These are phyloP conservation scores for Arthrobotrys megalospora DNA, from an alignment of 2,329 filamentous ascomycete genomes.

Conservation along the genomic window DNA sequence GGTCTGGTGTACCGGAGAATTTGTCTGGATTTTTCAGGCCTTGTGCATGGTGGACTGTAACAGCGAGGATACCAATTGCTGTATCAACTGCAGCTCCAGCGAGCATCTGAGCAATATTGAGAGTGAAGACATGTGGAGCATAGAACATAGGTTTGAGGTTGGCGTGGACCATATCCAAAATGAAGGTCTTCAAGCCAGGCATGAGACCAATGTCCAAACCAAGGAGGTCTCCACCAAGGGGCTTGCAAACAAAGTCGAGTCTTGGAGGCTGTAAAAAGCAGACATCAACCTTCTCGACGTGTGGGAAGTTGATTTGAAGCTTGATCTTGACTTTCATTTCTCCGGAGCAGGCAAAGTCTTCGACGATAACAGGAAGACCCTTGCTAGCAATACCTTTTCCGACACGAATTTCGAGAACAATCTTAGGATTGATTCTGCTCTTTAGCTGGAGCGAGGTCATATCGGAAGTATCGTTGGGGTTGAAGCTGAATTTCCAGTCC, in stretches of 20 bases:
- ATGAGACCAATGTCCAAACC: slow-evolving; percentile 99
- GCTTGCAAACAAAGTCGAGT: slow-evolving; percentile 98
- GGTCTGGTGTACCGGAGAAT: slow-evolving; percentile 91
- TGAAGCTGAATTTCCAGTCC: slow-evolving; percentile 99
- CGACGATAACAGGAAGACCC: slow-evolving; percentile 95
- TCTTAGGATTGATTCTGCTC: slow-evolving; percentile 96
- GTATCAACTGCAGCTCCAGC: slow-evolving; percentile 94
- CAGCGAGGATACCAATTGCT: slow-evolving; percentile 91
- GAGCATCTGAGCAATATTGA: slow-evolving; percentile 98
- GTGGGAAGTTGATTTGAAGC: slow-evolving; percentile 94
- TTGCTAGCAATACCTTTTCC: slow-evolving; percentile 98
- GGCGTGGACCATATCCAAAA: slow-evolving; percentile 94
- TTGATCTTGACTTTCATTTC: slow-evolving; percentile 98
- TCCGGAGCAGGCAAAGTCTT: slow-evolving; percentile 96
- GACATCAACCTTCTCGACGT: slow-evolving; percentile 94
- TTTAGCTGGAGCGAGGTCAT: slow-evolving; percentile 90
- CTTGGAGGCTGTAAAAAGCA: slow-evolving; percentile 90
- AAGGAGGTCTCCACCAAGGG: slow-evolving; percentile 92
- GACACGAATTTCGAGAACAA: slow-evolving; percentile 93
- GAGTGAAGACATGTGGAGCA: slow-evolving; percentile 95
- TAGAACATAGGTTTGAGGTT: slow-evolving; percentile 99
- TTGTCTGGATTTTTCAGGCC: slow-evolving; percentile 96
- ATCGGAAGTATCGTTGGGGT: slow-evolving; percentile 91
- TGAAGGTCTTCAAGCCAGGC: slow-evolving; percentile 91
- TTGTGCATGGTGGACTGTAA: slow-evolving; percentile 91